Base-by-base conservation (phyloP, 2,329 filamentous ascomycete genomes). In the Aspergillus sp. region DNA sequence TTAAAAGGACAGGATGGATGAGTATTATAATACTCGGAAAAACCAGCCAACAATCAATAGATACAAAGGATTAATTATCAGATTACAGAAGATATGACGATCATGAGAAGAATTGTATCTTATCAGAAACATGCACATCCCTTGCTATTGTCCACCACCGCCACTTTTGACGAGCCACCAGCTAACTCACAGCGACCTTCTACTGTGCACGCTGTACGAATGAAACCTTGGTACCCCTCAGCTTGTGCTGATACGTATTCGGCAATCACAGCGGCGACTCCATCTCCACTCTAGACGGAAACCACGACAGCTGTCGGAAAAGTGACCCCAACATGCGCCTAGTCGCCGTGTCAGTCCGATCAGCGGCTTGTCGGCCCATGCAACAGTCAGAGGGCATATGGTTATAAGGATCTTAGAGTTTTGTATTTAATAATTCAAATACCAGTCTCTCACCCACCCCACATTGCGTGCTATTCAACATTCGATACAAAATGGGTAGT, bases 401-500 rank as follows among this genome's bases (percentile, higher is more conserved):
- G 27, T 31, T 31, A 31, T 31, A 11, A 31, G 27, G 27, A 31
- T 31, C 9, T 31, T 31, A 11, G 27, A 31, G 27, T 31, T 31
- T 31, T 31, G 27, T 31, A 8, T 31, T 31, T 31, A 31, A 31
- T 31, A 11, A 31, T 31, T 14, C 14, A 19, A 23, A n/a, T 24
- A 14, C 49, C 19, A 40, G 8, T 12, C 37, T 41, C 49, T 41
- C 7, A 4, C 24, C 5, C 23, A 27, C 48, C 17, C 33, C 21
- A 15, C 21, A 12, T 21, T 12, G 19, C 43, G 17, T 27, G 11
- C n/a, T 37, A 24, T 37, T n/a, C 14, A n/a, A 6, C 35, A 37
- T 46, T 12, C n/a, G n/a, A 53, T 43, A 35, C 47, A 21, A 65
- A 21, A 69, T 69, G 66, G 57, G 61, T 23, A 59, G 55, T 19